Base-by-base conservation (phyloP, 345 rosid species). In the Stellera chamaejasme region DNA sequence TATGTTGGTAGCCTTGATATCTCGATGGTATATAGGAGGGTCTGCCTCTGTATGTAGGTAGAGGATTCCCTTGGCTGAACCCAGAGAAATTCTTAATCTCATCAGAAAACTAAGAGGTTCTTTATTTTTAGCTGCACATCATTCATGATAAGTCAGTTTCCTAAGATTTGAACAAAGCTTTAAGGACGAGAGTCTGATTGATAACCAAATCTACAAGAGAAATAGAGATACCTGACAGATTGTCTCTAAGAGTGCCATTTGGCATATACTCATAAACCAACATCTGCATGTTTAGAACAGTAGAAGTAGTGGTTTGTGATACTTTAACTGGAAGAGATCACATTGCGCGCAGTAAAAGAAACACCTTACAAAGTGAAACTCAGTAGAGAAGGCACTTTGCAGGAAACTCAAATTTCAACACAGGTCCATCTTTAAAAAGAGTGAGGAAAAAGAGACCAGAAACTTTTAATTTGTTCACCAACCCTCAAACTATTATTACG, bases 1-100 rank as follows among this genome's bases (percentile, higher is more conserved):
- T 64, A 93, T 87, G 76, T 89, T 93, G 77, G 82, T 89, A 49
- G 99, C 96, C 73, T 93, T 89, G 69, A 93, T 87, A 73, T 93
- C 99, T 6, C 96, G 79, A 67, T 93, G 94, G 64, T 87, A 89
- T 60, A 93, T 78, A 12, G 99, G 97, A 56, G 99, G 99, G 62
- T 93, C 65, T 25, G 97, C 99, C 83, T 93, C 99, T 3, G 90
- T 80, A 58, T 93, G 96, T 5, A 89, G 77, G 69, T 89, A 89
- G 48, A 84, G 72, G 63, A 89, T 87, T 48, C 99, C 96, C 70
- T 74, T 93, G 32, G 99, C 81, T 44, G 97, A 83, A 52, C 84
- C 97, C 55, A 87, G 48, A 19, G 97, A 86, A 65, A 83, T 62
- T 59, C 85, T 70, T 77, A 81, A 13, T 64, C 99, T 79, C 83